Conservation (phyloP, 768 basidiomycete species). For the Lentinula sp. region DNA sequence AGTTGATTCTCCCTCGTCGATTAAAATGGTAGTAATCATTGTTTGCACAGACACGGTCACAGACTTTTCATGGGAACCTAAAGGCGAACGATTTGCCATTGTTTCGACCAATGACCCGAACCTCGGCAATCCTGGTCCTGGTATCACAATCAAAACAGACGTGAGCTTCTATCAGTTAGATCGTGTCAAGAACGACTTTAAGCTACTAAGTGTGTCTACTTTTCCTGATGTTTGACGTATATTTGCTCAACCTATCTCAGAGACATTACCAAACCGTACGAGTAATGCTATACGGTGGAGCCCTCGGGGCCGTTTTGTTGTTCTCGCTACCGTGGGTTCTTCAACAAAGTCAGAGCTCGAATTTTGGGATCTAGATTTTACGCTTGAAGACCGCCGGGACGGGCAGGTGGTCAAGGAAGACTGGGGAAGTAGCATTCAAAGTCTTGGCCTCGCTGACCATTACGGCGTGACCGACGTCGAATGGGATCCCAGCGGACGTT, state of each 20-base stretch:
- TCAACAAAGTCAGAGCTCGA: constrained; percentile 95
- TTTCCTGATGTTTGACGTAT: constrained; percentile 6
- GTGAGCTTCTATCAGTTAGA: constrained; percentile 96
- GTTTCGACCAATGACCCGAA: constrained; percentile 94
- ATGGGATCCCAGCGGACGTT: constrained; percentile 97
- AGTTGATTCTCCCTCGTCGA: neutral
- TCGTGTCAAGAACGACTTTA: constrained; percentile 90
- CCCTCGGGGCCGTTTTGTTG: constrained; percentile 91
- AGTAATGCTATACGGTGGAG: constrained; percentile 97
- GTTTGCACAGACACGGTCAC: constrained; percentile 71
- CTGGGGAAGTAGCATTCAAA: constrained; percentile 82
- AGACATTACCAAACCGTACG: constrained; percentile 72
- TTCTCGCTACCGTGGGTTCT: constrained; percentile 93
- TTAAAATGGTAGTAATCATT: constrained; percentile 1
- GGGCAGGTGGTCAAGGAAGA: constrained; percentile 55
- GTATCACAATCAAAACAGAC: constrained; percentile 93
- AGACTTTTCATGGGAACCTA: constrained; percentile 99
- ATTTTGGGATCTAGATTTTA: constrained; percentile 98
- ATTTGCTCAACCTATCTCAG: constrained; percentile 28
- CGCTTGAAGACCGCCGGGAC: constrained; percentile 56
- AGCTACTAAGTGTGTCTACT: constrained; percentile 57
- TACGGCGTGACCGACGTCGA: constrained; percentile 97
- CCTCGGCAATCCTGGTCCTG: constrained; percentile 82
- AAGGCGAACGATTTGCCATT: constrained; percentile 92
- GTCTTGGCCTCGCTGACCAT: constrained; percentile 84